Percentiles rank a stretch among this genome's conserved stretches.
These are phyloP conservation scores for Ambrosiella xylebori DNA, from an alignment of 2,329 filamentous ascomycete genomes.

Conservation along the genomic window DNA sequence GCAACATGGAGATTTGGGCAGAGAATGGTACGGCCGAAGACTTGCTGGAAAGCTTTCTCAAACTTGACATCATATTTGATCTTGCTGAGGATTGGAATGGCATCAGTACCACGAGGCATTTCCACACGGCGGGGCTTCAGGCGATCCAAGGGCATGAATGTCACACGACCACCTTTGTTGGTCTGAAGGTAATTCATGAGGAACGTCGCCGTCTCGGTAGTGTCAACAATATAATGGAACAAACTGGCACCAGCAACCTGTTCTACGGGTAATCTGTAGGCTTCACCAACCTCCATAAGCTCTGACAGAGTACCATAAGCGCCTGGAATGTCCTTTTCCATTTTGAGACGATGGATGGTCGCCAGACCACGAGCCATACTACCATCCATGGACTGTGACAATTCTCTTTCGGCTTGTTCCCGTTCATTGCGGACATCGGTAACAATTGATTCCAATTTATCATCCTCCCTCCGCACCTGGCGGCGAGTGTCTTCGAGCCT, in stretches of 20 bases:
- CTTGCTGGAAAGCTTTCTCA: slow-evolving; percentile 77
- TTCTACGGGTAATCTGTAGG: slow-evolving; percentile 77
- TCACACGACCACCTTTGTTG: slow-evolving; percentile 69
- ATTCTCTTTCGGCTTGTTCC: slow-evolving; percentile 56
- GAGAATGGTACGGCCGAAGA: slow-evolving; percentile 89
- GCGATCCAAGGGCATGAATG: slow-evolving; percentile 84
- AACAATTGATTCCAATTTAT: slow-evolving; percentile 65
- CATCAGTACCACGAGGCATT: slow-evolving; percentile 72
- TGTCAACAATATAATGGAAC: slow-evolving; percentile 93
- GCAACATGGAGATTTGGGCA: slow-evolving; percentile 81
- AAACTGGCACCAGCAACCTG: slow-evolving; percentile 82
- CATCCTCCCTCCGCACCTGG: slow-evolving; percentile 73
- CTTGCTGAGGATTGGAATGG: slow-evolving; percentile 72
- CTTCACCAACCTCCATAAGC: slow-evolving; percentile 70
- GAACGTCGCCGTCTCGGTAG: slow-evolving; percentile 67
- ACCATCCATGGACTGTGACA: slow-evolving; percentile 77
- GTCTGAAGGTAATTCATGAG: slow-evolving; percentile 66
- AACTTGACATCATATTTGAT: slow-evolving; percentile 61
- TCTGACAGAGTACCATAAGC: slow-evolving; percentile 89
- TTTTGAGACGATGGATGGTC: slow-evolving; percentile 69
- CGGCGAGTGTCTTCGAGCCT: slow-evolving; percentile 74
- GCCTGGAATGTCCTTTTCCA: slow-evolving; percentile 61
- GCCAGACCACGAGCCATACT: slow-evolving; percentile 73
- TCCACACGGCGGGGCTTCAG: slow-evolving; percentile 54
- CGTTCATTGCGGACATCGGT: slow-evolving; percentile 59